Evolutionary conservation across 148 eudicot species (phyloP).

Genomic region (Persicaria tinctoria): DNA sequence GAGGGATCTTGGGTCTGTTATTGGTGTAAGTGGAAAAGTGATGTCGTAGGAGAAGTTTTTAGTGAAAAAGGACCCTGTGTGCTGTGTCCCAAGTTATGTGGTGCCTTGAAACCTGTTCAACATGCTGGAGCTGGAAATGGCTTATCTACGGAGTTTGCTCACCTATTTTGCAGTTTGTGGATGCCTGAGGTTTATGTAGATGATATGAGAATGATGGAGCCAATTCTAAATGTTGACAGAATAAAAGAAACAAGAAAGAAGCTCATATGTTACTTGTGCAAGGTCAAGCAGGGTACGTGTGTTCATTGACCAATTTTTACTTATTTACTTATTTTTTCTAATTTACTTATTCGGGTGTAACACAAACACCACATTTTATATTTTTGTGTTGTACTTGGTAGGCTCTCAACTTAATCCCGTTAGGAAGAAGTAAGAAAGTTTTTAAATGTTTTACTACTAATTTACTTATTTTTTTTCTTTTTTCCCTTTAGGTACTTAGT

Average conservation of each 20-base stretch:
- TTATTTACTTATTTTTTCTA: too few relatives aligned
- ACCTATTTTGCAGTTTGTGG: conserved; percentile 93
- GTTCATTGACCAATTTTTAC: conserved; percentile 18
- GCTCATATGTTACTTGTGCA: conserved; percentile 77
- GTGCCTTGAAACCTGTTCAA: conserved; percentile 67
- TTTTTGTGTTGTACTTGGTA: too few relatives aligned
- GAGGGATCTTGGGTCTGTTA: conserved; percentile 64
- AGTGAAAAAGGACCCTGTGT: conserved; percentile 50
- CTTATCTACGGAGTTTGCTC: conserved; percentile 49
- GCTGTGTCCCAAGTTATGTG: conserved; percentile 73
- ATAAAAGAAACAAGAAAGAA: conserved; percentile 66
- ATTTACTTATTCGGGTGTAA: too few relatives aligned
- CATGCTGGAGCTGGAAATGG: conserved; percentile 33
- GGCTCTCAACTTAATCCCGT: too few relatives aligned
- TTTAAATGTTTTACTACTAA: too few relatives aligned
- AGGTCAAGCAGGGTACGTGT: conserved; percentile 76
- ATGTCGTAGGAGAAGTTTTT: conserved; percentile 17
- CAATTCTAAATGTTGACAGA: conserved; percentile 54
- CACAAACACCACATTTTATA: too few relatives aligned
- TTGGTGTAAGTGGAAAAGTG: conserved; percentile 58
- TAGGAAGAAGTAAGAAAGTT: too few relatives aligned
- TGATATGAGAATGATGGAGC: conserved; percentile 82
- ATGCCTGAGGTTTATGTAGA: conserved; percentile 75
- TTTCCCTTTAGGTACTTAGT: too few relatives aligned
- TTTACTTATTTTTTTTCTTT: too few relatives aligned